A percentile compares a stretch with the other conserved stretches of the same genome.
phyloP scores from a whole-genome alignment of 495 filamentous ascomycete species.

The Penicillium roqueforti region DNA sequence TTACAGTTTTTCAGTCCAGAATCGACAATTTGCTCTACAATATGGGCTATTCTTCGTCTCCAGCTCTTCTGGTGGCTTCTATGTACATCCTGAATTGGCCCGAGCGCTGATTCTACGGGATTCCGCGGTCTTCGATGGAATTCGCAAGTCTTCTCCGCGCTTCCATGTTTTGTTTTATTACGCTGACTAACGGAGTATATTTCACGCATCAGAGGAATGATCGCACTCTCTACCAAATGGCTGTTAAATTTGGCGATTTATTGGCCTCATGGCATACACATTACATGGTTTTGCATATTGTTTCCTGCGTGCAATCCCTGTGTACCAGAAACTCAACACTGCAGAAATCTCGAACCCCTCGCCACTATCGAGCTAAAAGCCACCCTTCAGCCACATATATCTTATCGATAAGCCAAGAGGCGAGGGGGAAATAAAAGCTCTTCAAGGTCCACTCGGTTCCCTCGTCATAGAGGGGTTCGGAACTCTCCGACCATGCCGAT shows the following conservation, averaged over 20 bases:
- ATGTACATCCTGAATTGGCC: slow-evolving; percentile 24
- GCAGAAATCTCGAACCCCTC: neutral
- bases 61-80: slow-evolving; percentile 25
- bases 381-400: slow-evolving; percentile 9
- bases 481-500: slow-evolving; percentile 13
- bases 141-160: slow-evolving; percentile 24
- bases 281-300: neutral
- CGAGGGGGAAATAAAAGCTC: slow-evolving; percentile 10
- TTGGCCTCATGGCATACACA: neutral
- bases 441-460: slow-evolving; percentile 15
- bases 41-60: neutral
- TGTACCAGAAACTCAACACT: neutral
- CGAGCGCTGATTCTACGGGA: slow-evolving; percentile 29
- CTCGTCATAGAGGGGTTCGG: slow-evolving; percentile 15
- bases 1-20: neutral
- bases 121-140: slow-evolving; percentile 36
- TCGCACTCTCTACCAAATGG: neutral
- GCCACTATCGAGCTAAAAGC: slow-evolving; percentile 5
- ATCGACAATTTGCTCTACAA: neutral
- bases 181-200: slow-evolving; percentile 8
- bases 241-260: neutral
- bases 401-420: slow-evolving; percentile 26
- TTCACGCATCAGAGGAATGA: neutral
- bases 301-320: neutral
- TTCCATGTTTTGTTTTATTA: slow-evolving; percentile 18